Percentiles rank a stretch among this genome's conserved stretches.
Evolutionary conservation across 2,329 filamentous ascomycete genomes (phyloP).

Genomic region (Stachybotrys elegans): DNA sequence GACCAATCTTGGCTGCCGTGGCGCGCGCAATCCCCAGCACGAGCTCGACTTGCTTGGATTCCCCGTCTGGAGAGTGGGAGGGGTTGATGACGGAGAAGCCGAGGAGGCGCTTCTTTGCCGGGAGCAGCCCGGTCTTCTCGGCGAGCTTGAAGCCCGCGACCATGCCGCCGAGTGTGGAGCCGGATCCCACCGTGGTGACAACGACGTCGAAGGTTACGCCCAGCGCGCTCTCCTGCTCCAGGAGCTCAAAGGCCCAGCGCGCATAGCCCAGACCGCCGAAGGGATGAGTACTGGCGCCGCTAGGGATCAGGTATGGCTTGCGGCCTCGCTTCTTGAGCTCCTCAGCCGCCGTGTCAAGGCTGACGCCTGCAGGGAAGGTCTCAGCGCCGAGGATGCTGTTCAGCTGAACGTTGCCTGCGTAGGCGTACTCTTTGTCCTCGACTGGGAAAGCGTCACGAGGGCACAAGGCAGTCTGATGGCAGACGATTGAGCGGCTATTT

Average conservation of each 20-base stretch:
- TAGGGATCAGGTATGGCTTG: slow-evolving; percentile 60
- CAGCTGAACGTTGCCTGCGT: slow-evolving; percentile 13
- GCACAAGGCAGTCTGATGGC: slow-evolving; percentile 6
- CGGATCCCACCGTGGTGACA: slow-evolving; percentile 59
- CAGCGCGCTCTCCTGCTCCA: slow-evolving; percentile 48
- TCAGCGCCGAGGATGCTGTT: slow-evolving; percentile 13
- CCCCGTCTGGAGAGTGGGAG: too few relatives aligned
- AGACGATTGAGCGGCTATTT: background rate
- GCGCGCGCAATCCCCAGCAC: slow-evolving; percentile 5
- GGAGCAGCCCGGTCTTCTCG: slow-evolving; percentile 27
- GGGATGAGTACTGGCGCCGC: slow-evolving; percentile 58
- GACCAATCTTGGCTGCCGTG: slow-evolving; percentile 4
- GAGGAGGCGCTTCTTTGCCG: background rate
- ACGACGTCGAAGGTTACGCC: slow-evolving; percentile 56
- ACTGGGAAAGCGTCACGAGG: slow-evolving; percentile 4
- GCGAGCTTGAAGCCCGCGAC: slow-evolving; percentile 60
- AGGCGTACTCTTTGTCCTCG: slow-evolving; percentile 1
- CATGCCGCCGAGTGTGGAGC: slow-evolving; percentile 60
- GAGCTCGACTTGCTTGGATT: background rate
- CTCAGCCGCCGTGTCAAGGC: background rate
- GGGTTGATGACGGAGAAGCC: background rate
- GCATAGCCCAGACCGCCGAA: slow-evolving; percentile 62
- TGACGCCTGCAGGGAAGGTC: slow-evolving; percentile 5
- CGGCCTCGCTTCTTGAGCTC: background rate
- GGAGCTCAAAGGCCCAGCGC: slow-evolving; percentile 59